Base-by-base conservation (phyloP, 2,329 filamentous ascomycete genomes). In the Paramyrothecium sp. region DNA sequence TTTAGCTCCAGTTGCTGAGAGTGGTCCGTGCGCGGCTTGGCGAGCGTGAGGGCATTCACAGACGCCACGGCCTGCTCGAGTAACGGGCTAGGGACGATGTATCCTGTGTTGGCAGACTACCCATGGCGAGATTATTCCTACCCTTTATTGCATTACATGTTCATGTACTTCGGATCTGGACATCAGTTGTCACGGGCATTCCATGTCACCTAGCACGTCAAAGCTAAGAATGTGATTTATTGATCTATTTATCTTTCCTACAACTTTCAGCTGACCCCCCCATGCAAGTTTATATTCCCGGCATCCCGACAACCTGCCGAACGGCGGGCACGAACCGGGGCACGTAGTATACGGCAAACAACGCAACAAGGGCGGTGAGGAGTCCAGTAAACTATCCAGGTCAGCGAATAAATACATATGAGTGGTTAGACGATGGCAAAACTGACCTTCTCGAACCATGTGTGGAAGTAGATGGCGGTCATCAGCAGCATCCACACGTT, bases 391-490 rank as follows among this genome's bases (percentile, higher is more conserved):
- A 65, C 82, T 83, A 46, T 4, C 5, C 0, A 11, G 10, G 26
- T 30, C 10, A 30, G 26, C 26, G 10, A 4, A 30, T 30, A 10
- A 30, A 30, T 44, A 17, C 38, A 17, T 16, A 19, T 7, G 38
- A 4, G n/a, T 44, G 13, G 38, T 4, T 44, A 44, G n/a, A 30
- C 26, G n/a, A 26, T 13, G 63, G n/a, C 0, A 3, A 19, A n/a
- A 71, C 81, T 68, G 67, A 90, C 89, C 89, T 98, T 99, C 78
- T 99, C 95, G 67, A 96, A 88, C 93, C 94, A 98, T 1, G 95
- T 99, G 74, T 99, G 95, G 69, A 99, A 99, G 81, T 94, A 99
- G 44, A 96, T 93, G 3, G 93, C 93, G 46, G 95, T 99, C 95
- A 99, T 99, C 60, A 98, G 81, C 71, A 99, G 75, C 95, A 99